Conservation (phyloP, 1,284 basidiomycete genomes). For the Trametes hirsuta region DNA sequence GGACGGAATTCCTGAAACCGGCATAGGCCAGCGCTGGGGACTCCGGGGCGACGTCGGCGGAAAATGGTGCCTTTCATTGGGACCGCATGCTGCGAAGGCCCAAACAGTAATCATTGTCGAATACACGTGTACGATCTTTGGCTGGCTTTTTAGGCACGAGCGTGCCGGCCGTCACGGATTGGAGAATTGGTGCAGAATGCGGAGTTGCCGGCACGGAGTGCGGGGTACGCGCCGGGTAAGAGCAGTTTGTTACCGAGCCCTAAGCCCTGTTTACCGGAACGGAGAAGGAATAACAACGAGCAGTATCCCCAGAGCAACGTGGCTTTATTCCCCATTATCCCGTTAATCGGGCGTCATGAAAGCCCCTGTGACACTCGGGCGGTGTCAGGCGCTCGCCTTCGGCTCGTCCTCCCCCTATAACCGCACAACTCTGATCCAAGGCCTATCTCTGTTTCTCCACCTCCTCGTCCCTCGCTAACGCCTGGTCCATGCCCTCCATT, state of each 20-base stretch:
- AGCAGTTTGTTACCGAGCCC: background rate
- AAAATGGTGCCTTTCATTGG: conserved; percentile 34
- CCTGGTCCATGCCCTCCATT: conserved; percentile 70
- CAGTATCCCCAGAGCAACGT: background rate
- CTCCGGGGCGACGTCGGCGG: conserved; percentile 39
- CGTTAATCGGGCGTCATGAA: background rate
- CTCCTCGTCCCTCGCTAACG: conserved; percentile 24
- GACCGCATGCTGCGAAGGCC: conserved; percentile 31
- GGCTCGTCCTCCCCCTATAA: conserved; percentile 26
- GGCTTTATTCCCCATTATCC: conserved; percentile 8
- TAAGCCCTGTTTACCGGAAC: conserved; percentile 7
- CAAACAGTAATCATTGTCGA: conserved; percentile 24
- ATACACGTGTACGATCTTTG: conserved; percentile 29
- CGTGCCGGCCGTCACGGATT: conserved; percentile 11
- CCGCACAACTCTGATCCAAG: conserved; percentile 24
- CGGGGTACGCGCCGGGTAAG: conserved; percentile 5
- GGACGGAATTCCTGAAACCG: conserved; percentile 16
- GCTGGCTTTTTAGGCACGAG: conserved; percentile 18
- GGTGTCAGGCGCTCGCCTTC: background rate
- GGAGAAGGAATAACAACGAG: background rate
- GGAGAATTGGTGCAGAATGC: background rate
- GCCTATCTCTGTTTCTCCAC: conserved; percentile 29
- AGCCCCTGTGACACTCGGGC: background rate
- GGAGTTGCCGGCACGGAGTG: conserved; percentile 8
- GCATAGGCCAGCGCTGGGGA: conserved; percentile 20